These are phyloP conservation scores for Lachnellula cervina DNA, from an alignment of 2,329 filamentous ascomycete genomes.

Conservation along the genomic window DNA sequence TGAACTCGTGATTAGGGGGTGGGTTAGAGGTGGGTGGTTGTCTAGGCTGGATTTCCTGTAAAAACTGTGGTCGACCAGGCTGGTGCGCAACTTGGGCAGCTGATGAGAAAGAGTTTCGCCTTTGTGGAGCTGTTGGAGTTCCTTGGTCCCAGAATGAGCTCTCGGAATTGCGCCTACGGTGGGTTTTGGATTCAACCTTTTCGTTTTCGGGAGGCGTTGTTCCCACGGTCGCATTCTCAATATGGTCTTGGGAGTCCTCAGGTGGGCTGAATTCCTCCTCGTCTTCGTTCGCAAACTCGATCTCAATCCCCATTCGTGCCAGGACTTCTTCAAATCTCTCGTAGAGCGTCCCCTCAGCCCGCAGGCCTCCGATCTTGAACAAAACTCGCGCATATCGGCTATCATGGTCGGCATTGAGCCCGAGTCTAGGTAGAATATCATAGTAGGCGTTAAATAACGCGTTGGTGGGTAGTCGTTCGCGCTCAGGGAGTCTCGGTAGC, in stretches of 20 bases:
- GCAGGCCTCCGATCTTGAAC: constrained; percentile 69
- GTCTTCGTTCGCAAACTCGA: constrained; percentile 52
- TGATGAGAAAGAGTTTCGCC: constrained; percentile 25
- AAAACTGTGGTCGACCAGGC: constrained; percentile 4
- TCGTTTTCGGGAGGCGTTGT: constrained; percentile 14
- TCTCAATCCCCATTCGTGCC: constrained; percentile 62
- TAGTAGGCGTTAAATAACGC: constrained; percentile 82
- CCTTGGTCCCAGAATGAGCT: constrained; percentile 27
- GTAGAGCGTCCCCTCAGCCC: constrained; percentile 52
- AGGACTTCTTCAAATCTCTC: constrained; percentile 68
- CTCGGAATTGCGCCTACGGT: constrained; percentile 31
- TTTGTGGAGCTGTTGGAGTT: constrained; percentile 8
- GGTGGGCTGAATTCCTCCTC: neutral
- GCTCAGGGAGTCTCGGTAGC: constrained; percentile 50
- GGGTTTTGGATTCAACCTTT: constrained; percentile 4
- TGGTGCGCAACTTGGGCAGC: constrained; percentile 6
- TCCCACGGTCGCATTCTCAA: constrained; percentile 5
- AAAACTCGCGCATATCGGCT: constrained; percentile 72
- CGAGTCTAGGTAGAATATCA: constrained; percentile 64
- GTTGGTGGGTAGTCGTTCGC: constrained; percentile 63
- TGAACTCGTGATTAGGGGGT: constrained; percentile 3
- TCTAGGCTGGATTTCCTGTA: constrained; percentile 10
- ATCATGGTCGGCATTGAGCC: constrained; percentile 67
- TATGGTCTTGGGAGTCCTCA: neutral
- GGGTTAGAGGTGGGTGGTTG: constrained; percentile 5